Evolutionary conservation across 2,329 filamentous ascomycete species (phyloP), one percentile per base, ranked within the genome.

Genomic region (Penicillium occitanis): DNA sequence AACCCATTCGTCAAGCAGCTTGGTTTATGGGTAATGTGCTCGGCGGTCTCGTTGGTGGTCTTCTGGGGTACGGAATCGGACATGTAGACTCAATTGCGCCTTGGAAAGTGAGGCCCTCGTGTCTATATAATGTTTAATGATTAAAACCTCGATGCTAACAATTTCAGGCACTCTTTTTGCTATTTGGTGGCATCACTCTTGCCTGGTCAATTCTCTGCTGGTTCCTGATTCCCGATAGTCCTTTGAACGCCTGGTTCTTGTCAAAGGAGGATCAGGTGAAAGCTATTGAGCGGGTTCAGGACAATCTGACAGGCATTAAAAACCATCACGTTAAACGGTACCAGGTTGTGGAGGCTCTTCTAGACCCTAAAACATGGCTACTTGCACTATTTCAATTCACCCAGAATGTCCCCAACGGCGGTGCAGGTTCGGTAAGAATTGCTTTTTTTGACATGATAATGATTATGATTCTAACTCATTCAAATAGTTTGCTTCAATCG

Each of bases 1-100:
- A 88, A 72, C 84, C 86, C 0, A 75, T 85, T 33, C 79, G 87
- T 0, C 81, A 87, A 5, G 84, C 84, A 0, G 81, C 82, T 44
- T 88, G 86, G 86, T 88, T 5, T 82, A 83, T 63, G 85, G 84
- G 61, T 11, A 42, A 42, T 42, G 40, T 42, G 40, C 7, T 42
- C 7, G 40, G 40, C n/a, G 40, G 40, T 42, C 40, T 42, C 14
- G 5, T 42, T 42, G 40, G 40, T 42, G 40, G 40, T 42, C 40
- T 42, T 42, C 6, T 42, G 14, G 40, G 40, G 14, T 42, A 42
- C n/a, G 40, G 17, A 42, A 42, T 42, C 14, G 17, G 40, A n/a
- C 40, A 42, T 42, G 17, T 42, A n/a, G 7, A 42, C 40, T 42
- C 40, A n/a, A 42, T 42, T 42, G 40, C 40, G 14, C 40, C 40